These are phyloP conservation scores for Tolypocladium guangdongense DNA, from an alignment of 2,329 filamentous ascomycete species.

Conservation along the genomic window DNA sequence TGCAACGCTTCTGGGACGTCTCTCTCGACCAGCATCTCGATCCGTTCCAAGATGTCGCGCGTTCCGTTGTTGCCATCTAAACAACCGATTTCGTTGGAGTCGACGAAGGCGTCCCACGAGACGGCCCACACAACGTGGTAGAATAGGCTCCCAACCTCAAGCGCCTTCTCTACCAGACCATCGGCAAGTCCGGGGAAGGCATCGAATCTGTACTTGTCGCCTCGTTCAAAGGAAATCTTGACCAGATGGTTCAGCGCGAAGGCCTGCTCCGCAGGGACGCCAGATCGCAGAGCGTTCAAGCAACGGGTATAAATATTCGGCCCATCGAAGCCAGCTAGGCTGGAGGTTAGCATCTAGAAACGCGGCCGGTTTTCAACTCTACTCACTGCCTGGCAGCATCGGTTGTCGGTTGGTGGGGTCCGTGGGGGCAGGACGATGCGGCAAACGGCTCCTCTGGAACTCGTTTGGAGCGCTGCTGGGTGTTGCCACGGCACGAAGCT, in stretches of 20 bases:
- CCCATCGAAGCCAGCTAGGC: conserved; percentile 51
- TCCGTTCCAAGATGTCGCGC: conserved; percentile 50
- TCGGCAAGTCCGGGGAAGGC: conserved; percentile 83
- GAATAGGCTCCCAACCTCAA: conserved; percentile 69
- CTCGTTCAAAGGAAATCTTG: conserved; percentile 88
- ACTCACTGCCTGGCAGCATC: conserved; percentile 53
- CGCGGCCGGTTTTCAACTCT: background rate
- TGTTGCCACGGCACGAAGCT: conserved; percentile 62
- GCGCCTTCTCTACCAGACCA: conserved; percentile 72
- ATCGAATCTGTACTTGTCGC: conserved; percentile 92
- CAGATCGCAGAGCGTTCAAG: conserved; percentile 71
- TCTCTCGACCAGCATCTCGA: conserved; percentile 49
- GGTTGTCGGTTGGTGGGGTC: conserved; percentile 27
- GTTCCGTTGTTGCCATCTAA: conserved; percentile 39
- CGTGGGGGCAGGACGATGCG: conserved; percentile 20
- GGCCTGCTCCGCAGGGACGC: conserved; percentile 71
- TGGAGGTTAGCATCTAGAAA: conserved; percentile 5
- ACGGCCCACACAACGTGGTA: conserved; percentile 76
- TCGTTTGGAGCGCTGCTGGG: conserved; percentile 62
- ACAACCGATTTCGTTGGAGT: conserved; percentile 39
- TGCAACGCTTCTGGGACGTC: conserved; percentile 59
- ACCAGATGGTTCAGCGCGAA: conserved; percentile 90
- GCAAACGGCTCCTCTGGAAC: conserved; percentile 39
- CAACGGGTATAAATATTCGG: conserved; percentile 89
- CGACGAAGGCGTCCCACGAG: conserved; percentile 47